Conservation (phyloP, 2,329 filamentous ascomycete species). For the Bipolaris oryzae region DNA sequence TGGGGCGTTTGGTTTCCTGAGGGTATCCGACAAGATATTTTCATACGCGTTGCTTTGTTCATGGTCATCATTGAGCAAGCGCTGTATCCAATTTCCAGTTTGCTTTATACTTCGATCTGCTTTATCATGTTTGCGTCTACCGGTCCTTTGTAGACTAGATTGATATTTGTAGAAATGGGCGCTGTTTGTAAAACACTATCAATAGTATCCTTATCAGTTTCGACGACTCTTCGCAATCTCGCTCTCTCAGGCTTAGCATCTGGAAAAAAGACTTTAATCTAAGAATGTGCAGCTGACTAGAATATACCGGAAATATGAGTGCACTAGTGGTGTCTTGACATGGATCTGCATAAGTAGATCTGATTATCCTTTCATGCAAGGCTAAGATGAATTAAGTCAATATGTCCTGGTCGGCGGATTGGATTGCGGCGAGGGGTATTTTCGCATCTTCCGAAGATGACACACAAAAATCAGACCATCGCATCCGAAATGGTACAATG, state of each 20-base stretch:
- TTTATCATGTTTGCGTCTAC: background rate
- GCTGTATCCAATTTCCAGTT: background rate
- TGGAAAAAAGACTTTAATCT: background rate
- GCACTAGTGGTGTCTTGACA: background rate
- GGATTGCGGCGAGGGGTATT: background rate
- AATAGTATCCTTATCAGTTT: background rate
- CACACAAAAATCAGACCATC: background rate
- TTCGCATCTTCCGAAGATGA: background rate
- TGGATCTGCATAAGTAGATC: background rate
- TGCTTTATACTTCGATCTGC: background rate
- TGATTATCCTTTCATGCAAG: background rate
- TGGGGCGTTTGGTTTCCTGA: background rate
- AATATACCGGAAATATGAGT: background rate
- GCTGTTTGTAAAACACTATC: background rate
- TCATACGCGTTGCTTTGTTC: background rate
- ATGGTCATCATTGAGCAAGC: slow-evolving; percentile 7
- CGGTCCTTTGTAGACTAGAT: slow-evolving; percentile 12
- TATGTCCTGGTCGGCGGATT: background rate
- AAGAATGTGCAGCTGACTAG: background rate
- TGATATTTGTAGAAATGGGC: slow-evolving; percentile 1
- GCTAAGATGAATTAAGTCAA: background rate
- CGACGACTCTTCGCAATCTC: background rate
- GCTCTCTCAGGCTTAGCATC: too few species aligned
- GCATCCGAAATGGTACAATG: background rate
- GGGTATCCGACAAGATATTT: background rate